Evolutionary conservation across 805 yeast genomes (phyloP).

Genomic region (Kazachstania kunashirensis): DNA sequence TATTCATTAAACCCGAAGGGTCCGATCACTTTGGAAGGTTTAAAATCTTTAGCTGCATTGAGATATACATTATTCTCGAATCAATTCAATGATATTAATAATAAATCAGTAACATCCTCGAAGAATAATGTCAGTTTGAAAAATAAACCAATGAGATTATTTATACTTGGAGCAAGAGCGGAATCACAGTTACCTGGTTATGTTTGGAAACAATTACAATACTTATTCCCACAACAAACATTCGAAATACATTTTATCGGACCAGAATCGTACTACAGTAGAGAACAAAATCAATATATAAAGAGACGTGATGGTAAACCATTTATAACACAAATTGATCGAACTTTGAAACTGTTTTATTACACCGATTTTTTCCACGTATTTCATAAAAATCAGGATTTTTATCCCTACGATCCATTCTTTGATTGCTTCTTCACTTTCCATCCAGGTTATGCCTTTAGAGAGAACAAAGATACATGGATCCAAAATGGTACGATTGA

Average conservation of each 20-base stretch:
- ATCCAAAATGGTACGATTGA: conserved; percentile 71
- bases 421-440: conserved; percentile 84
- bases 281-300: conserved; percentile 52
- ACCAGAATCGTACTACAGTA: conserved; percentile 79
- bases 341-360: conserved; percentile 60
- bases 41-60: conserved; percentile 86
- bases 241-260: conserved; percentile 90
- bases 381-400: conserved; percentile 82
- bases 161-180: conserved; percentile 83
- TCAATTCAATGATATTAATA: neutral
- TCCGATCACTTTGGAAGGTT: conserved; percentile 82
- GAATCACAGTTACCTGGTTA: conserved; percentile 91
- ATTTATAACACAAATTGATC: conserved; percentile 61
- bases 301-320: conserved; percentile 43
- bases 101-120: neutral
- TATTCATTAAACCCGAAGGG: conserved; percentile 75
- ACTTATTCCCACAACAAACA: conserved; percentile 69
- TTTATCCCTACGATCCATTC: conserved; percentile 97
- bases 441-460: conserved; percentile 90
- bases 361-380: conserved; percentile 91
- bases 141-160: conserved; percentile 83
- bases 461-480: conserved; percentile 74
- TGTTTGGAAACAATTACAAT: conserved; percentile 90
- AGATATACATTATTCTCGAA: conserved; percentile 71
- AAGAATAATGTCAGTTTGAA: conserved; percentile 26